These are phyloP conservation scores for Hibiscus tridactylites DNA, from an alignment of 345 rosid genomes.

Conservation along the genomic window DNA sequence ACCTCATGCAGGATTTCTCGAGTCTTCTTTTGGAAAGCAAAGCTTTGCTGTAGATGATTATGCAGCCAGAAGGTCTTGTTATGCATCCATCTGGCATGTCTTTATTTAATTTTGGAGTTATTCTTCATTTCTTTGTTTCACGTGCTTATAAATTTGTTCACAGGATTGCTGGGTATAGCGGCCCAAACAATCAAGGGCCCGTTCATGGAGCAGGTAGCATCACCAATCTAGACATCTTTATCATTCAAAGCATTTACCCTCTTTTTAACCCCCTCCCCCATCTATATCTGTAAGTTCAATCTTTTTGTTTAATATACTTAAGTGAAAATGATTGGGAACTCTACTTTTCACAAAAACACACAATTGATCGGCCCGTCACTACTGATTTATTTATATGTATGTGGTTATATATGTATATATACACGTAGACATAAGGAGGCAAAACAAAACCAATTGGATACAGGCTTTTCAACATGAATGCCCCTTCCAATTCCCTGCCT, in stretches of 20 bases:
- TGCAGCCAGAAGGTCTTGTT: neutral
- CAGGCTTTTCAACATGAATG: neutral
- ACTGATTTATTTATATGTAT: neutral
- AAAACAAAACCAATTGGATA: neutral
- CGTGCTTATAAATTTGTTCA: neutral
- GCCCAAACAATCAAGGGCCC: slow-evolving; percentile 5
- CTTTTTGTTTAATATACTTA: neutral
- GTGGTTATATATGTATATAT: neutral
- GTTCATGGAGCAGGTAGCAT: slow-evolving; percentile 13
- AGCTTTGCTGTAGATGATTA: neutral
- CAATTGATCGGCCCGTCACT: neutral
- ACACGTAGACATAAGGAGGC: neutral
- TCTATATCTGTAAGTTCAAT: neutral
- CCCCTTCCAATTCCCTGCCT: neutral
- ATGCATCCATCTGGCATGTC: neutral
- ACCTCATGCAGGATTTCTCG: slow-evolving; percentile 20
- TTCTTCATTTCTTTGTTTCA: neutral
- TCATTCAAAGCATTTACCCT: neutral
- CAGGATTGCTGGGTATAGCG: slow-evolving; percentile 9
- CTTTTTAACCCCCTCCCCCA: neutral
- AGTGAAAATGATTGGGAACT: neutral
- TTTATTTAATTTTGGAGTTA: neutral
- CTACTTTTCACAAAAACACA: neutral
- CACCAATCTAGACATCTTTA: neutral
- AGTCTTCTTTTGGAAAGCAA: neutral